Percentiles rank a stretch among this genome's conserved stretches.
These are phyloP conservation scores for Euphorbia tirucalli DNA, from an alignment of 345 rosid genomes.

Conservation along the genomic window DNA sequence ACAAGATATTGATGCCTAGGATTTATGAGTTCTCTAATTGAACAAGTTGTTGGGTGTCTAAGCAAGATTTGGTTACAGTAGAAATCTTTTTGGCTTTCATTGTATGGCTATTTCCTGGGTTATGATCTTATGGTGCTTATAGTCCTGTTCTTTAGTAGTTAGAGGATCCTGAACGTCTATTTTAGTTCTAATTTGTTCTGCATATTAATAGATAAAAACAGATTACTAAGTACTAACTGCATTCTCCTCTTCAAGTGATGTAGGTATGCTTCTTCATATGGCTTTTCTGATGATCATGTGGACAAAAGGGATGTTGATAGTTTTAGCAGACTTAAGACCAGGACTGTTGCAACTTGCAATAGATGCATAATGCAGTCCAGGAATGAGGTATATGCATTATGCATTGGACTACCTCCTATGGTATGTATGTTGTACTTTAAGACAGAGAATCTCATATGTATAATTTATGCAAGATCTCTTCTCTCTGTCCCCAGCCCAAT, in stretches of 20 bases:
- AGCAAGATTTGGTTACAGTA: too few relatives aligned
- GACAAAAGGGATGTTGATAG: conserved; percentile 58
- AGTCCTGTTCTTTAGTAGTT: too few relatives aligned
- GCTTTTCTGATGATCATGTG: conserved; percentile 70
- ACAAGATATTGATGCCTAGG: too few relatives aligned
- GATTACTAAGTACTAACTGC: too few relatives aligned
- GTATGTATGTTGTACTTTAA: conserved; percentile 39
- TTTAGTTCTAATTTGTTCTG: too few relatives aligned
- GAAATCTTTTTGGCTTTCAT: too few relatives aligned
- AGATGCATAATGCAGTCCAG: conserved; percentile 72
- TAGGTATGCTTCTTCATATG: conserved; percentile 92
- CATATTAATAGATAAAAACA: too few relatives aligned
- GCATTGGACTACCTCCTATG: conserved; percentile 48
- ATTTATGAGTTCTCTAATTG: too few relatives aligned
- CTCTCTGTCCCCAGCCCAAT: neutral
- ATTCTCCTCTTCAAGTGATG: conserved; percentile 20
- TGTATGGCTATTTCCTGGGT: too few relatives aligned
- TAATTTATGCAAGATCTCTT: neutral
- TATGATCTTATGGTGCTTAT: too few relatives aligned
- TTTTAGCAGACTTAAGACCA: conserved; percentile 60
- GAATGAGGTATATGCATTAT: conserved; percentile 64
- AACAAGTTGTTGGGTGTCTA: too few relatives aligned
- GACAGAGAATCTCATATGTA: neutral
- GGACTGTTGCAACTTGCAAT: conserved; percentile 74
- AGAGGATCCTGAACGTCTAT: too few relatives aligned